Evolutionary conservation across 306 rosid genomes (phyloP).

Genomic region (Begonia peltatifolia): DNA sequence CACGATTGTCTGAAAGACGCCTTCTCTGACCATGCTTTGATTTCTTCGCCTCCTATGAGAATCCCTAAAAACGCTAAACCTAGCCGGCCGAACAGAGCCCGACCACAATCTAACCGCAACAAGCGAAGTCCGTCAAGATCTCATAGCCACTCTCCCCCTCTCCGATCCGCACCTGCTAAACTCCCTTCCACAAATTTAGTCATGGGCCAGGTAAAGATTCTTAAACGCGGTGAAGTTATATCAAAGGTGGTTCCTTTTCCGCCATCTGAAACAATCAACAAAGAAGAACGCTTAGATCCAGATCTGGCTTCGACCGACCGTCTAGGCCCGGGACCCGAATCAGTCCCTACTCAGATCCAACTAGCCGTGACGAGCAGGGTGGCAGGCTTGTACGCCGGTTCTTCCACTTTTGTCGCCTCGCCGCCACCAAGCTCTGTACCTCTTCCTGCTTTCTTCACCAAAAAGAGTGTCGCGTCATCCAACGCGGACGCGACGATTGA

Average conservation of each 20-base stretch:
- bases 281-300: not conserved
- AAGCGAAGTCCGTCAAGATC: conserved; percentile 8
- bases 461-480: conserved; percentile 2
- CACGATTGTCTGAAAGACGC: conserved; percentile 14
- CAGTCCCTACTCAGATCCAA: not conserved
- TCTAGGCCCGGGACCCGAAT: conserved; percentile 6
- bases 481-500: conserved; percentile 22
- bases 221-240: conserved; percentile 27
- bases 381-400: conserved; percentile 28
- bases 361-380: not conserved
- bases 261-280: not conserved
- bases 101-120: conserved; percentile 9
- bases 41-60: conserved; percentile 7
- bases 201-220: conserved; percentile 26
- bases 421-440: conserved; percentile 55
- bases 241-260: not conserved
- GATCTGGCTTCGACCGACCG: not conserved
- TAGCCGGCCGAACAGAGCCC: conserved; percentile 6
- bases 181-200: not conserved
- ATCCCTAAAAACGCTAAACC: not conserved
- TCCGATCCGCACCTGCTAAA: not conserved
- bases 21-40: not conserved
- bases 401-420: conserved; percentile 13
- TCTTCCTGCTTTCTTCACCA: conserved; percentile 28
- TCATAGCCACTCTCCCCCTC: not conserved